phyloP scores from a whole-genome alignment of 2,329 filamentous ascomycete genomes.

The Penicillium freii region DNA sequence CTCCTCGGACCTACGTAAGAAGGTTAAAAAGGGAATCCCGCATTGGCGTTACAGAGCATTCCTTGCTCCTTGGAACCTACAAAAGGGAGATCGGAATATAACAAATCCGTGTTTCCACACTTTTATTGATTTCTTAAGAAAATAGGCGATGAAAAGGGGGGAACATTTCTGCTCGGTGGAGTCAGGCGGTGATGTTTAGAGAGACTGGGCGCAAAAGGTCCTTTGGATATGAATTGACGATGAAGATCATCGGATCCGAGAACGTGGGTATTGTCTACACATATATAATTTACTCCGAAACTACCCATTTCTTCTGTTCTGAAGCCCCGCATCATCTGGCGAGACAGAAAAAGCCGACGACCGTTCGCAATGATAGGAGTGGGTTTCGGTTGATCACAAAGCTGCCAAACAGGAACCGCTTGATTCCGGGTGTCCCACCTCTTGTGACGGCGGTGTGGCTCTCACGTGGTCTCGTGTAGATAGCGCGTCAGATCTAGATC shows the following conservation, averaged over 20 bases:
- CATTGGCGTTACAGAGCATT: slow-evolving; percentile 17
- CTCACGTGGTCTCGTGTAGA: slow-evolving; percentile 28
- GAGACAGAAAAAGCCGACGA: slow-evolving; percentile 11
- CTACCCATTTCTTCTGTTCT: background rate
- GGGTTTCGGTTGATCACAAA: slow-evolving; percentile 24
- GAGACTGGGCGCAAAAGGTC: slow-evolving; percentile 7
- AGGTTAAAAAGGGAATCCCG: slow-evolving; percentile 8
- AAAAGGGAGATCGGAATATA: background rate
- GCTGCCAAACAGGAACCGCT: slow-evolving; percentile 26
- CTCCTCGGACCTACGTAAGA: slow-evolving; percentile 27
- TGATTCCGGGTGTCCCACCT: slow-evolving; percentile 18
- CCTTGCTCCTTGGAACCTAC: slow-evolving; percentile 10
- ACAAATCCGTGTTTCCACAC: slow-evolving; percentile 9
- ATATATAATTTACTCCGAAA: background rate
- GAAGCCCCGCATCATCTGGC: background rate
- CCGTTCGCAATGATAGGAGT: slow-evolving; percentile 23
- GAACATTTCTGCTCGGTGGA: slow-evolving; percentile 6
- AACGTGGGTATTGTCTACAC: background rate
- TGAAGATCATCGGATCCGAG: slow-evolving; percentile 6
- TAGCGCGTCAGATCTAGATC: slow-evolving; percentile 21
- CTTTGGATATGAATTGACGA: background rate
- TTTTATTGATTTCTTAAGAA: slow-evolving; percentile 1
- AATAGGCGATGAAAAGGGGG: slow-evolving; percentile 4
- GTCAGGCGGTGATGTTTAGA: slow-evolving; percentile 7
- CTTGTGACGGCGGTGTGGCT: slow-evolving; percentile 21